Conservation (phyloP, 2,329 filamentous ascomycete species). For the Fusarium acutatum region DNA sequence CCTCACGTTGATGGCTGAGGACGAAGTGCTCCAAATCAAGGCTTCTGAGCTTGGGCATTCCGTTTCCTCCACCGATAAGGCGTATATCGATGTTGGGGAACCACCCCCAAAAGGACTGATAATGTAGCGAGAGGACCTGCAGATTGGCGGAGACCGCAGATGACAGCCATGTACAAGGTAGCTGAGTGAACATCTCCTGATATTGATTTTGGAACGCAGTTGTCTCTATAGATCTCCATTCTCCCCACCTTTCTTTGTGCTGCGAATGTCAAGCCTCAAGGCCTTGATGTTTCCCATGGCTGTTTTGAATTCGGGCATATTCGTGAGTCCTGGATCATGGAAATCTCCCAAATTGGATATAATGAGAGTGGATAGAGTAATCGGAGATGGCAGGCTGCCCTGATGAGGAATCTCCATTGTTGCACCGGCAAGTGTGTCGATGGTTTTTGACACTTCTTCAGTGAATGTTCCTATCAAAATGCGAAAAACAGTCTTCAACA, state of each 20-base stretch:
- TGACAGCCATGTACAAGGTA: not conserved
- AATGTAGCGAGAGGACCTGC: not conserved
- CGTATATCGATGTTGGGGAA: not conserved
- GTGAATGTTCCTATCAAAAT: not conserved
- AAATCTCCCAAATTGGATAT: not conserved
- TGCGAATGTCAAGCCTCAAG: not conserved
- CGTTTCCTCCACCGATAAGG: not conserved
- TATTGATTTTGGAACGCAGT: not conserved
- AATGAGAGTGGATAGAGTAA: not conserved
- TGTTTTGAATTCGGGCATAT: not conserved
- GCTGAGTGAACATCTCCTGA: not conserved
- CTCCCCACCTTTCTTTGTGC: not conserved
- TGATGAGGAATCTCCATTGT: not conserved
- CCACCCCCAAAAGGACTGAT: not conserved
- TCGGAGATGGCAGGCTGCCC: accelerated
- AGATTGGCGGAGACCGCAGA: not conserved
- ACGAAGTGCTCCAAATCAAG: not conserved
- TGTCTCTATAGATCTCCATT: accelerated
- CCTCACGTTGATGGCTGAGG: not conserved
- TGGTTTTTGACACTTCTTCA: not conserved
- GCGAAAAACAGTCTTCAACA: not conserved
- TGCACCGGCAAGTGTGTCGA: not conserved
- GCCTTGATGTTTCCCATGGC: not conserved
- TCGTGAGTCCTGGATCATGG: not conserved
- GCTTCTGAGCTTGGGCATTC: not conserved